Percentiles rank a stretch among this genome's conserved stretches.
Conservation (phyloP, 2,329 filamentous ascomycete species). For the Akanthomyces uredinophilus region DNA sequence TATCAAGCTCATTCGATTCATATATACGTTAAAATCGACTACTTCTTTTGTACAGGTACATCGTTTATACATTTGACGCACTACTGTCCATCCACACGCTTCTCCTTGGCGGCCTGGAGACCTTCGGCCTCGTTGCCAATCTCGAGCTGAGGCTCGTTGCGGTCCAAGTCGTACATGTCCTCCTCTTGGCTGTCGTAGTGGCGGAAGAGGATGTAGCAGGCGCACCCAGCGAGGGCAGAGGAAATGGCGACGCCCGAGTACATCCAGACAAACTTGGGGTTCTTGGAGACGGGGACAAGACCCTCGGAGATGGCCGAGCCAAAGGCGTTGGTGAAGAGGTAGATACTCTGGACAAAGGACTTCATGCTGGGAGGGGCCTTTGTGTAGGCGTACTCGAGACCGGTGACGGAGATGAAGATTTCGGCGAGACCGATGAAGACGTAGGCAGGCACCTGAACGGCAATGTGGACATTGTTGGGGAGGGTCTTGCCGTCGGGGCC, state of each 20-base stretch:
- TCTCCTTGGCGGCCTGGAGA: conserved; percentile 7
- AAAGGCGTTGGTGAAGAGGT: conserved; percentile 54
- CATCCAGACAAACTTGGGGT: conserved; percentile 64
- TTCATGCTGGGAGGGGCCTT: conserved; percentile 68
- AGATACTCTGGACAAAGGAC: conserved; percentile 55
- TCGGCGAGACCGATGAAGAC: conserved; percentile 54
- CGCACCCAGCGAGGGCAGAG: conserved; percentile 41
- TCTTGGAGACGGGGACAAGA: conserved; percentile 52
- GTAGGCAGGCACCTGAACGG: conserved; percentile 49
- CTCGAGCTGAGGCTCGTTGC: conserved; percentile 26
- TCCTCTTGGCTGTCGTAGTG: conserved; percentile 36
- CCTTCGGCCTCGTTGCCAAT: conserved; percentile 6
- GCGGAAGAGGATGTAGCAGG: conserved; percentile 45
- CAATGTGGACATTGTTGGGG: conserved; percentile 47
- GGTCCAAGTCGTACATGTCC: conserved; percentile 34
- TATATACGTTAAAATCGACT: conserved; percentile 8
- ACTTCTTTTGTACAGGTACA: neutral
- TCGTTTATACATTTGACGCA: neutral
- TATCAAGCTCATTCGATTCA: conserved; percentile 2
- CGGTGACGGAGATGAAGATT: conserved; percentile 62
- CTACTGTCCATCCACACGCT: neutral
- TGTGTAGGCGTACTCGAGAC: conserved; percentile 68
- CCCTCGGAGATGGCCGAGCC: conserved; percentile 57
- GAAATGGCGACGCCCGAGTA: conserved; percentile 52
- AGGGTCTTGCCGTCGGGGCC: conserved; percentile 26